phyloP scores from a whole-genome alignment of 306 rosid genomes.

The Fragaria ananassa region DNA sequence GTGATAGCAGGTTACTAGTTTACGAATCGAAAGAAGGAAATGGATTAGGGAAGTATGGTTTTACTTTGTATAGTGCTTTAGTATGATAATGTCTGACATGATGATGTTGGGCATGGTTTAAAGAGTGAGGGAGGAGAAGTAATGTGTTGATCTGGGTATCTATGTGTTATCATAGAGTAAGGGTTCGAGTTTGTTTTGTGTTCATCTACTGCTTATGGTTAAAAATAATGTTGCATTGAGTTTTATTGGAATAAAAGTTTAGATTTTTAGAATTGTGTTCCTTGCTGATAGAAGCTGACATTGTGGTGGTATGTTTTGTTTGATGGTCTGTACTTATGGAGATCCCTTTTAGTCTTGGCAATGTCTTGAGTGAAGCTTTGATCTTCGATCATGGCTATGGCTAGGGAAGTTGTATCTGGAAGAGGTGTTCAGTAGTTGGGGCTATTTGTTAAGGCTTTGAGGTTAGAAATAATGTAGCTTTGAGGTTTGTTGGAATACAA shows the following conservation, averaged over 20 bases:
- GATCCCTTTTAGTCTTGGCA: neutral
- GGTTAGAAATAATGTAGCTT: no score
- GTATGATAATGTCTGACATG: neutral
- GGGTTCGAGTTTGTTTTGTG: neutral
- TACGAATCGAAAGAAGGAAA: neutral
- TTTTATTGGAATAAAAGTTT: constrained; percentile 1
- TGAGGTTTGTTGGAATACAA: no score
- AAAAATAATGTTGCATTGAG: neutral
- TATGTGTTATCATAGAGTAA: neutral
- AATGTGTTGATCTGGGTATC: neutral
- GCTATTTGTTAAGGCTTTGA: neutral
- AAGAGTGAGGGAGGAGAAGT: neutral
- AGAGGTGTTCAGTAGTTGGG: no score
- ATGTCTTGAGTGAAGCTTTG: neutral
- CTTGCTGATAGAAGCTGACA: neutral
- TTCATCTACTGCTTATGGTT: neutral
- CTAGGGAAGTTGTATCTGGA: no score
- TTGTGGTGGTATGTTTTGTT: neutral
- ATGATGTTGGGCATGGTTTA: neutral
- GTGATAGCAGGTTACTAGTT: constrained; percentile 10
- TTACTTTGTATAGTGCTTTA: constrained; percentile 22
- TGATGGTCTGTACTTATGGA: neutral
- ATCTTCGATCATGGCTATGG: no score
- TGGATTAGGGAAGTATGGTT: neutral
- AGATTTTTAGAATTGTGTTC: neutral